These are phyloP conservation scores for Geosmithia morbida DNA, from an alignment of 2,329 filamentous ascomycete species.

Conservation along the genomic window DNA sequence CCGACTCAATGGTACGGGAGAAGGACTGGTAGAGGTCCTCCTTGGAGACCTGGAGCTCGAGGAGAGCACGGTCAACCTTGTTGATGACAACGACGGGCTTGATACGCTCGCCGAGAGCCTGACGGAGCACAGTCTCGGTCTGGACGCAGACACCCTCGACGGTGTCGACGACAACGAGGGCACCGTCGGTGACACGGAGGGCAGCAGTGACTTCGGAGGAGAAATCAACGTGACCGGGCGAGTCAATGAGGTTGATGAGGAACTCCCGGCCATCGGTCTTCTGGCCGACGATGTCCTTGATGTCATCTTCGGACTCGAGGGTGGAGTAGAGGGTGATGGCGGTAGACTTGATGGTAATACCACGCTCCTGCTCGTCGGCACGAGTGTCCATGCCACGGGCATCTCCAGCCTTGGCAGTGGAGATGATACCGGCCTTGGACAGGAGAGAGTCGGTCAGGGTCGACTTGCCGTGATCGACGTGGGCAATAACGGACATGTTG, in stretches of 20 bases:
- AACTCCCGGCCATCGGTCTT: conserved; percentile 88
- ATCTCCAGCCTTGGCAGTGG: conserved; percentile 91
- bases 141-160: conserved; percentile 99
- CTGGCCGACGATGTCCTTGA: conserved; percentile 87
- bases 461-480: conserved; percentile 99
- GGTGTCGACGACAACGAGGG: conserved; percentile 98
- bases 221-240: conserved; percentile 99
- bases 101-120: conserved; percentile 99
- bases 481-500: conserved; percentile 99
- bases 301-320: conserved; percentile 66
- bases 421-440: conserved; percentile 99
- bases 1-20: conserved; percentile 97
- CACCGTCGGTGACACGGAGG: conserved; percentile 99
- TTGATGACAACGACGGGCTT: conserved; percentile 99
- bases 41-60: conserved; percentile 97
- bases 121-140: conserved; percentile 98
- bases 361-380: conserved; percentile 96
- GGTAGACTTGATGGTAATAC: conserved; percentile 99
- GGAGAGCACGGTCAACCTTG: conserved; percentile 99
- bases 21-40: conserved; percentile 99
- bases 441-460: conserved; percentile 98
- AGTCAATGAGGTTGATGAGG: conserved; percentile 99
- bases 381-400: conserved; percentile 94
- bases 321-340: conserved; percentile 95
- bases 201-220: conserved; percentile 98